Evolutionary conservation across 306 rosid genomes (phyloP).

Genomic region (Psophocarpus tetragonolobus): DNA sequence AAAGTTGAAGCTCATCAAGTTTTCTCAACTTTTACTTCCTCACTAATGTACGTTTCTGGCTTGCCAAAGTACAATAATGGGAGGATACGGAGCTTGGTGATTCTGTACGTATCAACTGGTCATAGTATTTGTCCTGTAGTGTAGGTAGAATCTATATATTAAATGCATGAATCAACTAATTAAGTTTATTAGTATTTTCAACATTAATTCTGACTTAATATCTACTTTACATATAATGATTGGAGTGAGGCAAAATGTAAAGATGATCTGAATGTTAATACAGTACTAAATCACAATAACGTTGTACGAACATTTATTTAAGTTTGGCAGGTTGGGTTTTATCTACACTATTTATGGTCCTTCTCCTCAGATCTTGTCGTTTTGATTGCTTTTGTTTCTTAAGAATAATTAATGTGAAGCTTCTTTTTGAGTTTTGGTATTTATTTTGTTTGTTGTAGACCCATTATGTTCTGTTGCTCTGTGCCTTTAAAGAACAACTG

Average conservation of each 20-base stretch:
- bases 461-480: constrained; percentile 70
- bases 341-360: background rate
- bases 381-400: constrained; percentile 21
- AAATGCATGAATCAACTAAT: constrained; percentile 6
- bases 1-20: constrained; percentile 28
- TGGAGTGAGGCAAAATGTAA: background rate
- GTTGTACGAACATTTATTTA: background rate
- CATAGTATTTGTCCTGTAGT: constrained; percentile 32
- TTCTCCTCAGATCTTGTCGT: background rate
- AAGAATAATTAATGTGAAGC: background rate
- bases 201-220: background rate
- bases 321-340: background rate
- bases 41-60: constrained; percentile 35
- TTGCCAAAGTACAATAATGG: constrained; percentile 31
- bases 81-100: constrained; percentile 32
- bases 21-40: constrained; percentile 1
- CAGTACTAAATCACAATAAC: background rate
- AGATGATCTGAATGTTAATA: background rate
- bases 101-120: constrained; percentile 33
- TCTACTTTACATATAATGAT: constrained; percentile 12
- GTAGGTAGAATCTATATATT: constrained; percentile 22
- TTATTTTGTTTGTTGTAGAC: constrained; percentile 46
- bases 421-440: background rate
- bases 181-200: background rate
- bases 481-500: constrained; percentile 83